These are phyloP conservation scores for Nicotiana noctiflora DNA, from an alignment of 257 asterid species.

Conservation along the genomic window DNA sequence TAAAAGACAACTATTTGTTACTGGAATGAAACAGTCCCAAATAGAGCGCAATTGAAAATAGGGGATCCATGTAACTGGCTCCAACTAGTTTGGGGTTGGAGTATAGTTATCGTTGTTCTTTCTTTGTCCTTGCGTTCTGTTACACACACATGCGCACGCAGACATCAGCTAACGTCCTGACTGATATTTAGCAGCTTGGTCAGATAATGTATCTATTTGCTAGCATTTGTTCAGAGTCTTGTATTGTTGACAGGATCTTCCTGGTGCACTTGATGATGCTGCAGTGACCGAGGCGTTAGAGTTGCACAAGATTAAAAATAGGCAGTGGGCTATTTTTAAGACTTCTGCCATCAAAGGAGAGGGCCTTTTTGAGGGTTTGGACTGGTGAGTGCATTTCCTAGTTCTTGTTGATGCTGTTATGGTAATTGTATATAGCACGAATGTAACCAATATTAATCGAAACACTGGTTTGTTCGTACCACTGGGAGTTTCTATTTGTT, in stretches of 20 bases:
- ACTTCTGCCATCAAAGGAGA: constrained; percentile 96
- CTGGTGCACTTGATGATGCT: constrained; percentile 97
- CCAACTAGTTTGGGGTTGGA: neutral
- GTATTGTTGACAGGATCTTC: constrained; percentile 64
- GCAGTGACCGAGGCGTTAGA: constrained; percentile 82
- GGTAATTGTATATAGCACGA: neutral
- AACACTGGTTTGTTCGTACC: neutral
- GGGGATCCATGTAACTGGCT: neutral
- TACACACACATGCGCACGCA: too few species aligned
- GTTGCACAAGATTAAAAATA: constrained; percentile 83
- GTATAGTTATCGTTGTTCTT: neutral
- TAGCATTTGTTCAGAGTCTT: neutral
- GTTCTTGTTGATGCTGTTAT: neutral
- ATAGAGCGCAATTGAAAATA: neutral
- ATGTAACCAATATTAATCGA: neutral
- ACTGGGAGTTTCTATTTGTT: neutral
- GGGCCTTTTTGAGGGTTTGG: constrained; percentile 90
- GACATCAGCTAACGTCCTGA: neutral
- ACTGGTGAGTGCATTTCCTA: constrained; percentile 43
- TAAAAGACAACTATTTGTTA: neutral
- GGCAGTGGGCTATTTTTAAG: constrained; percentile 93
- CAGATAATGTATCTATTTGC: neutral
- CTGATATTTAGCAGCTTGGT: neutral
- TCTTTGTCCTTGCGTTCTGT: neutral
- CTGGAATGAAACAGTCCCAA: neutral